phyloP scores from a whole-genome alignment of 2,329 filamentous ascomycete species.

The Pochonia chlamydosporia region DNA sequence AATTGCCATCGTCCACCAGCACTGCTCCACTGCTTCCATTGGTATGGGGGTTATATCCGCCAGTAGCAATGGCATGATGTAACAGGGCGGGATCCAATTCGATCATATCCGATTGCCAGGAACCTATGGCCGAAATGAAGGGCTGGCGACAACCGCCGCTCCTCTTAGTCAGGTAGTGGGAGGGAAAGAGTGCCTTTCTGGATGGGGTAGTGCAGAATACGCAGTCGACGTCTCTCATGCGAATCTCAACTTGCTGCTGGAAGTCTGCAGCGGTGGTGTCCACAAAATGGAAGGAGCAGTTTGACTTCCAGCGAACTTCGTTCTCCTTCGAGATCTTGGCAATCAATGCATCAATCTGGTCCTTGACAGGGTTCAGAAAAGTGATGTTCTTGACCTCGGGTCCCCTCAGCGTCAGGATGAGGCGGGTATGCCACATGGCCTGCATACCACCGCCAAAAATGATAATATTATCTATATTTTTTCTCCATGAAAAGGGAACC shows the following conservation, averaged over 20 bases:
- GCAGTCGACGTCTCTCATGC: not conserved
- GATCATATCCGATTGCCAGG: slow-evolving; percentile 56
- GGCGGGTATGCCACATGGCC: slow-evolving; percentile 65
- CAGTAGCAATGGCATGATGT: slow-evolving; percentile 25
- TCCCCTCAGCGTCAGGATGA: slow-evolving; percentile 50
- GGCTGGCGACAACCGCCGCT: not conserved
- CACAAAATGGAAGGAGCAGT: not conserved
- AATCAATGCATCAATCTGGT: not conserved
- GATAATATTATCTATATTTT: slow-evolving; percentile 40
- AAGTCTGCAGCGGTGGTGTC: not conserved
- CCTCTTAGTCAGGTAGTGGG: not conserved
- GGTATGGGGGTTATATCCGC: not conserved
- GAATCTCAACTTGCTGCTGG: not conserved
- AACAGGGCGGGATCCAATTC: slow-evolving; percentile 62
- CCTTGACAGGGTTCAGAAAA: not conserved
- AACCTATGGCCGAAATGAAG: slow-evolving; percentile 46
- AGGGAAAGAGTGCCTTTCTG: not conserved
- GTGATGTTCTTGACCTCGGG: slow-evolving; percentile 13
- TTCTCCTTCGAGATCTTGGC: not conserved
- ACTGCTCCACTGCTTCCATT: not conserved
- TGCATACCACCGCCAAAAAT: slow-evolving; percentile 67
- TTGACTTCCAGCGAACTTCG: not conserved
- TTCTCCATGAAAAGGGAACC: slow-evolving; percentile 45
- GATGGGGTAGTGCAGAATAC: not conserved
- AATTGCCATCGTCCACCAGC: slow-evolving; percentile 48